phyloP scores from a whole-genome alignment of 192 early-diverging fungal species.

The Dimargaris xerosporica region DNA sequence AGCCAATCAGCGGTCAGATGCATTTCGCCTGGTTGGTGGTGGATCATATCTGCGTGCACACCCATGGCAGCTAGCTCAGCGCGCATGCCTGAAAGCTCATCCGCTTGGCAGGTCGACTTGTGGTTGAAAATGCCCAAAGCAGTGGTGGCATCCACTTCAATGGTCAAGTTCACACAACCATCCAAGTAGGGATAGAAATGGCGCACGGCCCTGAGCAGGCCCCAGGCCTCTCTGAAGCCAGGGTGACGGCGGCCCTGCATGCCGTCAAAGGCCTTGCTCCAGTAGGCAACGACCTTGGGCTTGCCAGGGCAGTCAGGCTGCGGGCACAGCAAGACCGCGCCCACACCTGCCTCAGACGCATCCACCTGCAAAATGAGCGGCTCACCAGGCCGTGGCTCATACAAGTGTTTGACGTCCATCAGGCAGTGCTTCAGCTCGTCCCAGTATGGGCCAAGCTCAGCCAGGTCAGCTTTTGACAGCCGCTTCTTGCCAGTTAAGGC shows the following conservation, averaged over 20 bases:
- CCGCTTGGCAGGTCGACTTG: neutral
- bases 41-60: neutral
- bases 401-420: conserved; percentile 11
- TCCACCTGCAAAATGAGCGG: conserved; percentile 14
- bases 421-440: conserved; percentile 1
- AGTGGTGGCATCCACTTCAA: conserved; percentile 17
- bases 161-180: conserved; percentile 15
- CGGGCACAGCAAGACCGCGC: conserved; percentile 15
- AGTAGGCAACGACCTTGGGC: conserved; percentile 14
- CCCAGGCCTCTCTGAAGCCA: conserved; percentile 15
- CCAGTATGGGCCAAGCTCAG: neutral
- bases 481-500: conserved; percentile 3
- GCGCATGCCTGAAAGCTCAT: neutral
- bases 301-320: conserved; percentile 7
- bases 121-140: neutral
- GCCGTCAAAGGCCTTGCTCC: conserved; percentile 14
- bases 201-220: conserved; percentile 11
- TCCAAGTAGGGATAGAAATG: conserved; percentile 18
- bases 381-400: conserved; percentile 15
- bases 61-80: conserved; percentile 1
- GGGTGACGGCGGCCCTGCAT: conserved; percentile 12
- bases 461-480: conserved; percentile 1
- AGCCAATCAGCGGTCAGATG: neutral
- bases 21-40: neutral
- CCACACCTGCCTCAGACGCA: conserved; percentile 13